These are phyloP conservation scores for Colletotrichum aenigma DNA, from an alignment of 2,329 filamentous ascomycete species.

Conservation along the genomic window DNA sequence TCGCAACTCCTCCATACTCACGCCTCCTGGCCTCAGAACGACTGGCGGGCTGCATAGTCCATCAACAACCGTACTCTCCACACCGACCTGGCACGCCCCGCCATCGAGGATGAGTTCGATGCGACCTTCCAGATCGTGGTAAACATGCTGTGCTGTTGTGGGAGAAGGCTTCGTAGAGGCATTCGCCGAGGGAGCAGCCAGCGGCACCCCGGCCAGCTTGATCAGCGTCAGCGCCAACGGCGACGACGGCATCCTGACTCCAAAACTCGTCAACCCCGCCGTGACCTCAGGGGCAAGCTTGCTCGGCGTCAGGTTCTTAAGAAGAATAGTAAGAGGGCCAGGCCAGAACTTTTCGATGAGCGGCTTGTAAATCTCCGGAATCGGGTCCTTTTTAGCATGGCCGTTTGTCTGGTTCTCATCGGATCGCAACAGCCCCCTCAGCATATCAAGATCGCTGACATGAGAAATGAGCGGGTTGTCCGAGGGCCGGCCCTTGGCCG, in stretches of 20 bases:
- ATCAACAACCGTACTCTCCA: slow-evolving; percentile 97
- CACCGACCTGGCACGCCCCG: slow-evolving; percentile 83
- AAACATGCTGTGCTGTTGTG: slow-evolving; percentile 87
- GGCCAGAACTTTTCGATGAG: slow-evolving; percentile 91
- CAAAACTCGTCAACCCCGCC: slow-evolving; percentile 82
- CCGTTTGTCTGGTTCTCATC: slow-evolving; percentile 16
- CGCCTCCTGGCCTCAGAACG: slow-evolving; percentile 84
- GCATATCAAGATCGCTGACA: slow-evolving; percentile 79
- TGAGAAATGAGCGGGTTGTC: slow-evolving; percentile 98
- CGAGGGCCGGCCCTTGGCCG: slow-evolving; percentile 85
- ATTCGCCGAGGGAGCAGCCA: slow-evolving; percentile 94
- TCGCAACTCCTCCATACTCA: slow-evolving; percentile 81
- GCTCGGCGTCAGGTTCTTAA: slow-evolving; percentile 74
- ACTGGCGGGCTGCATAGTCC: slow-evolving; percentile 81
- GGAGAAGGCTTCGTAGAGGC: slow-evolving; percentile 92
- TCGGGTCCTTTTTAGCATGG: slow-evolving; percentile 35
- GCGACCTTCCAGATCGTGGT: slow-evolving; percentile 79
- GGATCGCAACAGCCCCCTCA: slow-evolving; percentile 63
- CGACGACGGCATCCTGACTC: slow-evolving; percentile 86
- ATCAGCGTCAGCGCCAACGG: slow-evolving; percentile 89
- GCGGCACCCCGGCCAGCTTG: slow-evolving; percentile 73
- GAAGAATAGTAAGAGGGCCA: slow-evolving; percentile 87
- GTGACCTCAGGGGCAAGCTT: slow-evolving; percentile 90
- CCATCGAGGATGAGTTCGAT: slow-evolving; percentile 91
- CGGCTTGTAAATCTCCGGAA: slow-evolving; percentile 78